Percentiles rank a stretch among this genome's conserved stretches.
Evolutionary conservation across 2,329 filamentous ascomycete genomes (phyloP).

Genomic region (Ophiostoma ulmi): DNA sequence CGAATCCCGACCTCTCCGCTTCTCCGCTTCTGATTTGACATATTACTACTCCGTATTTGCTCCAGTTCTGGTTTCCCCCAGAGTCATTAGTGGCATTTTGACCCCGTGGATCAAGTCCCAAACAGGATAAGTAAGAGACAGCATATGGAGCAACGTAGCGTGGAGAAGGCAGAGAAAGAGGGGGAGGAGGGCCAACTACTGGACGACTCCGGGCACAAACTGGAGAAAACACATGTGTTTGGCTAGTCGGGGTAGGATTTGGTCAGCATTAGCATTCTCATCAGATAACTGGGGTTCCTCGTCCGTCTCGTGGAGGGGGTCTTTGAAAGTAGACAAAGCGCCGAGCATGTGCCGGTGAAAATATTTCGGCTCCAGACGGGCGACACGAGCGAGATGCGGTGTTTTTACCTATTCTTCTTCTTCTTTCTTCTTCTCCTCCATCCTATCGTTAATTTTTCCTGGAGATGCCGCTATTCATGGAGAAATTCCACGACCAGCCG

Average conservation of each 20-base stretch:
- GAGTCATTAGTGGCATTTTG: slow-evolving; percentile 13
- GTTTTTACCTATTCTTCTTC: background rate
- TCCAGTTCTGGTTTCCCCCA: background rate
- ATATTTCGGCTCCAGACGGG: background rate
- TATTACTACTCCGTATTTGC: slow-evolving; percentile 13
- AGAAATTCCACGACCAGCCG: background rate
- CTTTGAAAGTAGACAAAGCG: slow-evolving; percentile 7
- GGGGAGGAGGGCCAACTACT: slow-evolving; percentile 9
- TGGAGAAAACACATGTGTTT: slow-evolving; percentile 5
- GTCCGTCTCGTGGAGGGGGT: slow-evolving; percentile 1
- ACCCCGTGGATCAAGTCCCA: slow-evolving; percentile 6
- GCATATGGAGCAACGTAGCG: slow-evolving; percentile 4
- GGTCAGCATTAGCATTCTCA: slow-evolving; percentile 12
- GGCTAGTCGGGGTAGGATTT: background rate
- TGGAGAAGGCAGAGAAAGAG: slow-evolving; percentile 15
- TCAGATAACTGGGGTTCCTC: background rate
- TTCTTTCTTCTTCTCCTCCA: background rate
- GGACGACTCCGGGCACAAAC: slow-evolving; percentile 14
- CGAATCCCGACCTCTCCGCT: slow-evolving; percentile 12
- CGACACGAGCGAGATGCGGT: background rate
- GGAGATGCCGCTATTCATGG: background rate
- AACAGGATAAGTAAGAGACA: background rate
- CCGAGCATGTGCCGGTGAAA: slow-evolving; percentile 13
- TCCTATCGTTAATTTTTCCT: background rate
- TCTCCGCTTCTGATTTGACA: slow-evolving; percentile 10